Percentiles rank a stretch among this genome's conserved stretches.
Evolutionary conservation across 1,284 basidiomycete species (phyloP).

Genomic region (Golubevia pallescens): DNA sequence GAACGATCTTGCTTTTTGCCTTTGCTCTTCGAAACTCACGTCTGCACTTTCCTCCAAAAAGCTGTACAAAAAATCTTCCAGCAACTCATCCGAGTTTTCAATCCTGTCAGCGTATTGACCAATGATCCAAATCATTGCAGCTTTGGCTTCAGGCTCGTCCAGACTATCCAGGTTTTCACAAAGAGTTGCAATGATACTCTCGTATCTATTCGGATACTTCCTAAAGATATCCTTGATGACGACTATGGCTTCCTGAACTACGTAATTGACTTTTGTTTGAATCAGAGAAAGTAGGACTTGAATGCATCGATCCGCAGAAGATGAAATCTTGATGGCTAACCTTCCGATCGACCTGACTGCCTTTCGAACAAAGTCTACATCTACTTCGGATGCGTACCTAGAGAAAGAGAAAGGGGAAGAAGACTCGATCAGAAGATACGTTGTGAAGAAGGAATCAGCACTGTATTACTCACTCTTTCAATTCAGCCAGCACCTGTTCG

Average conservation of each 20-base stretch:
- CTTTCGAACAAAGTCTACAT: slow-evolving; percentile 96
- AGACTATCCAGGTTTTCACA: slow-evolving; percentile 90
- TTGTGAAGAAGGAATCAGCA: not conserved
- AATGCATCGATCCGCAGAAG: slow-evolving; percentile 87
- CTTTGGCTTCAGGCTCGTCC: slow-evolving; percentile 94
- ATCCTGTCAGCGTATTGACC: slow-evolving; percentile 97
- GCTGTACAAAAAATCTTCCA: slow-evolving; percentile 87
- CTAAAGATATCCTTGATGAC: slow-evolving; percentile 99
- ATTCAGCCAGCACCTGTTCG: slow-evolving; percentile 85
- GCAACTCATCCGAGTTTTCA: slow-evolving; percentile 90
- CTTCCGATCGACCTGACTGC: slow-evolving; percentile 95
- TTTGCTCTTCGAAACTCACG: no score
- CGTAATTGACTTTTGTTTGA: slow-evolving; percentile 92
- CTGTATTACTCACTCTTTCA: slow-evolving; percentile 93
- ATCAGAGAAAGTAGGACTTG: slow-evolving; percentile 83
- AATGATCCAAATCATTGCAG: slow-evolving; percentile 97
- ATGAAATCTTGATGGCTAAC: slow-evolving; percentile 93
- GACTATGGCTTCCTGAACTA: slow-evolving; percentile 95
- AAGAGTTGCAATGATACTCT: slow-evolving; percentile 88
- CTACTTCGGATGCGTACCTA: slow-evolving; percentile 96
- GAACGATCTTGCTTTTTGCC: no score
- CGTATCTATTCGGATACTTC: slow-evolving; percentile 94
- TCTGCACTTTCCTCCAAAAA: slow-evolving; percentile 94
- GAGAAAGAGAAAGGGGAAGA: not conserved
- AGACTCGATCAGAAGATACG: not conserved